Base-by-base conservation (phyloP, 768 basidiomycete species). In the Leccinum ochraceum region DNA sequence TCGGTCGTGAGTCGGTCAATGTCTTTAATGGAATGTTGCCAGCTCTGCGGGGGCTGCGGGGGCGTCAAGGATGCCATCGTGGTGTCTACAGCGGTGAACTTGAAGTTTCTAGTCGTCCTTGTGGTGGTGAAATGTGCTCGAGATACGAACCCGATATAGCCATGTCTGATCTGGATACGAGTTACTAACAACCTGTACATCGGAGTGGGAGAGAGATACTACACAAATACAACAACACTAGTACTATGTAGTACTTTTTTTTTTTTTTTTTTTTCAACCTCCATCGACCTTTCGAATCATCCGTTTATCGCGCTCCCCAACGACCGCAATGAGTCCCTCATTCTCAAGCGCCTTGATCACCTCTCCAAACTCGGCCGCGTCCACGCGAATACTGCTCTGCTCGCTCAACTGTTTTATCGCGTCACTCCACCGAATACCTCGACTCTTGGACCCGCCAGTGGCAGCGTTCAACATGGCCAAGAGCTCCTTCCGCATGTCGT, bases 401-500 rank as follows among this genome's bases (percentile, higher is more conserved):
- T 86, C 85, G 46, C 88, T 86, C 53, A 99, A 79, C 57, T 80
- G 77, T 76, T 83, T 90, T 52, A 93, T 77, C n/a, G 87, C 89
- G 22, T 97, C 94, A 4, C 79, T 75, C 93, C 94, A 97, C 66
- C 86, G 85, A 60, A 94, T 74, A 16, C 94, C 86, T 36, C 81
- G 75, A 53, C 73, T 77, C 60, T 85, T 81, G 26, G 77, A 77
- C 2, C 78, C 80, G 10, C 81, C 81, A 14, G 44, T 46, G 4
- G 71, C 76, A 9, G 68, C 60, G 42, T 88, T 86, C 60, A 94
- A 73, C 65, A 94, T 76, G 26, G 72, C 77, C 66, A 94, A 68
- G 13, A 98, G 76, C 69, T 93, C 97, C 68, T 83, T 86, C 66
- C 90, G 86, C 83, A 98, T 88, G 74, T 97, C 95, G n/a, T 90